Conservation (phyloP, 129 eudicot species). For the Lonicera japonica region DNA sequence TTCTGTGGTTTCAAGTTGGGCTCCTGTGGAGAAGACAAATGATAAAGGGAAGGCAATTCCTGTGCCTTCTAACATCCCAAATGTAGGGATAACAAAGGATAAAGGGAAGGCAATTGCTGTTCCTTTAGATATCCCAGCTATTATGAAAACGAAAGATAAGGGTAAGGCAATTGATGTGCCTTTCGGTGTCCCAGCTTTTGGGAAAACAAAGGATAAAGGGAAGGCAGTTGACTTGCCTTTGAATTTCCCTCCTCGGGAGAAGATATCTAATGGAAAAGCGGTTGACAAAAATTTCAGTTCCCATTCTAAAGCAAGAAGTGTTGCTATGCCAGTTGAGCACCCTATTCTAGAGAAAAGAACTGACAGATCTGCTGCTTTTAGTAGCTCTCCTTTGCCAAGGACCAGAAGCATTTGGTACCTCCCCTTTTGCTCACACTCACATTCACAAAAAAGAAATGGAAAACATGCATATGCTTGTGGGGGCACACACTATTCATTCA, state of each 20-base stretch:
- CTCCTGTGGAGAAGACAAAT: not conserved
- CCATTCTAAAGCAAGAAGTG: not conserved
- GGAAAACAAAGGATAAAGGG: conserved; percentile 8
- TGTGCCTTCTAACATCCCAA: conserved; percentile 1
- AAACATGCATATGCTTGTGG: not conserved
- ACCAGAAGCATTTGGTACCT: conserved; percentile 18
- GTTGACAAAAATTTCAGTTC: conserved; percentile 3
- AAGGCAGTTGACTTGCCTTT: too few species aligned
- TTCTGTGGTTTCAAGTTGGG: too few species aligned
- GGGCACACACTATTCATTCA: not conserved
- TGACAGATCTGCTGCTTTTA: conserved; percentile 13
- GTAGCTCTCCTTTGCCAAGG: conserved; percentile 22
- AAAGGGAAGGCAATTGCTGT: conserved; percentile 15
- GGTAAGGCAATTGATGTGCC: conserved; percentile 6
- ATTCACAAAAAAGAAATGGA: not conserved
- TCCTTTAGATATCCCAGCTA: not conserved
- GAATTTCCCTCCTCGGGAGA: too few species aligned
- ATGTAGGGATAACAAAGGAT: conserved; percentile 15
- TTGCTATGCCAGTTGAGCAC: too few species aligned
- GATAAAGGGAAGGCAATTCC: conserved; percentile 6
- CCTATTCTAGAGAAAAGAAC: conserved; percentile 6
- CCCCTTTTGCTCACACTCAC: conserved; percentile 13
- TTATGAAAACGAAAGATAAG: conserved; percentile 1
- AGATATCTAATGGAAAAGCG: conserved; percentile 4
- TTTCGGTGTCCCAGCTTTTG: conserved; percentile 3